Conservation (phyloP, 1,139 yeast species). For the Zygosaccharomyces pseudobailii region DNA sequence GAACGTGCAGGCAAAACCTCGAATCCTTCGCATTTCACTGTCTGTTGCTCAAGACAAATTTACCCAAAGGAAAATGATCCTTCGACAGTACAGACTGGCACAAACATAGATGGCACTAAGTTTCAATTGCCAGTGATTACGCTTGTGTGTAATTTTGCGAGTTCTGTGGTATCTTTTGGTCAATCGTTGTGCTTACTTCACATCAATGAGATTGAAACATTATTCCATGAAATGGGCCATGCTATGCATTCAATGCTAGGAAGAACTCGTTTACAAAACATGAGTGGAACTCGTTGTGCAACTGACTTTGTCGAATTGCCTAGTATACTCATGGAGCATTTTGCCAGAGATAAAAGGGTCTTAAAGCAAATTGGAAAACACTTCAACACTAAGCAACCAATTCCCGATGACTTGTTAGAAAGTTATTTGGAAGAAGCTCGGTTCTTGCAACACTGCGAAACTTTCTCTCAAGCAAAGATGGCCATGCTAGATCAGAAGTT, state of each 20-base stretch:
- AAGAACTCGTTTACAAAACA: constrained; percentile 80
- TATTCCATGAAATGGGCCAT: constrained; percentile 99
- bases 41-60: constrained; percentile 82
- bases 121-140: constrained; percentile 89
- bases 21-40: constrained; percentile 92
- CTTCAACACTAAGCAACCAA: constrained; percentile 58
- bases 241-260: constrained; percentile 98
- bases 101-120: constrained; percentile 37
- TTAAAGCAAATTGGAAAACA: constrained; percentile 70
- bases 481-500: constrained; percentile 81
- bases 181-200: constrained; percentile 47
- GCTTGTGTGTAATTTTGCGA: constrained; percentile 78
- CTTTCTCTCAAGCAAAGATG: constrained; percentile 84
- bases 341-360: constrained; percentile 78
- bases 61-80: constrained; percentile 47
- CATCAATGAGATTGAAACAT: constrained; percentile 80
- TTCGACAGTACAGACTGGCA: constrained; percentile 39
- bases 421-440: constrained; percentile 50
- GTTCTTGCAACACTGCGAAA: constrained; percentile 63
- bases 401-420: constrained; percentile 48
- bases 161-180: constrained; percentile 29
- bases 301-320: constrained; percentile 97
- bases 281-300: constrained; percentile 91
- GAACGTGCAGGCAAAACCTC: constrained; percentile 58
- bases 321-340: constrained; percentile 89